phyloP scores from a whole-genome alignment of 73 alveolate genomes.

The Paramecium tetraurelia region DNA sequence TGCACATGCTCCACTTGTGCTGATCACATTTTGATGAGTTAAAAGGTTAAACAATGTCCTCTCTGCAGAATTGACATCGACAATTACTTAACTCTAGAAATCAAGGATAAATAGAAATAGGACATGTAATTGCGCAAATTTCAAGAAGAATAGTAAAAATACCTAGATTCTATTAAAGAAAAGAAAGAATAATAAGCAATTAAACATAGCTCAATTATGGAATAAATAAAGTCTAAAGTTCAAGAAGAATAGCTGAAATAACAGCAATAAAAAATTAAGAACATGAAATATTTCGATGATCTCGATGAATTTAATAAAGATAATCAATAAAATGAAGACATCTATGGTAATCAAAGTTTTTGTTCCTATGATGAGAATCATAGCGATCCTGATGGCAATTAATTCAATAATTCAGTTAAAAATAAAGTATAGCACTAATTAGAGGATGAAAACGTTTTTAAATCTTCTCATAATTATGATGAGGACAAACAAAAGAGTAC shows the following conservation, averaged over 20 bases:
- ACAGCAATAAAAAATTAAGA: background rate
- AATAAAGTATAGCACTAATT: background rate
- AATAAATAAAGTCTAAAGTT: background rate
- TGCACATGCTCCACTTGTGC: slow-evolving; percentile 80
- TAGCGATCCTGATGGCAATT: background rate
- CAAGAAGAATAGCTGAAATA: background rate
- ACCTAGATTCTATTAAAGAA: background rate
- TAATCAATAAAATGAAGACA: background rate
- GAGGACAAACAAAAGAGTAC: background rate
- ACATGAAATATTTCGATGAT: background rate
- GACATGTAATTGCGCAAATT: background rate
- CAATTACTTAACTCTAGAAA: background rate
- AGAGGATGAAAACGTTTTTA: background rate
- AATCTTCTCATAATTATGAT: background rate
- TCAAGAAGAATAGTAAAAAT: background rate
- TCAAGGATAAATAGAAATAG: background rate
- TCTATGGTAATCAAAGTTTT: background rate
- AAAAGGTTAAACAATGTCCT: background rate
- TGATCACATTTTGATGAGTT: slow-evolving; percentile 25
- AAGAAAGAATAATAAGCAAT: background rate
- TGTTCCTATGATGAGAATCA: background rate
- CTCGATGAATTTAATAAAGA: background rate
- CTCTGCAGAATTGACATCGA: slow-evolving; percentile 8
- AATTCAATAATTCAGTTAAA: background rate
- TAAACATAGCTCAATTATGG: background rate